phyloP scores from a whole-genome alignment of 1,284 basidiomycete genomes.

The Leccinum pachyderme region DNA sequence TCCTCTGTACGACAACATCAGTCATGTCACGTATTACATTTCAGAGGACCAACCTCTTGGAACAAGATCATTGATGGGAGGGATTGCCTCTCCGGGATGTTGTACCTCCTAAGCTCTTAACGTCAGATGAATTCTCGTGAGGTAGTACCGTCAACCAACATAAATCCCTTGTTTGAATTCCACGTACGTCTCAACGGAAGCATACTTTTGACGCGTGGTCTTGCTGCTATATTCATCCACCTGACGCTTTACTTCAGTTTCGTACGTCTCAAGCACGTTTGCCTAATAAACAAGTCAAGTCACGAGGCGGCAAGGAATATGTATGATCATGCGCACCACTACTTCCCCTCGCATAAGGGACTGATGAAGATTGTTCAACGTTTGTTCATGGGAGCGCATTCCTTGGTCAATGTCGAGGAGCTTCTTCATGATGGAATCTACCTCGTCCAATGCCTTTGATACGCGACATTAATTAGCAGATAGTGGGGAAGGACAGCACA shows the following conservation, averaged over 20 bases:
- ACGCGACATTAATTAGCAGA: conserved; percentile 2
- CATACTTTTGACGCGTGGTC: conserved; percentile 75
- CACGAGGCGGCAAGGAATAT: not conserved
- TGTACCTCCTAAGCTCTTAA: conserved; percentile 55
- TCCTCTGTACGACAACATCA: conserved; percentile 46
- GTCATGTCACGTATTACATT: not conserved
- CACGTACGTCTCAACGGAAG: conserved; percentile 57
- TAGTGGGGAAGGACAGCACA: conserved; percentile 5
- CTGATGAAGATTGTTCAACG: conserved; percentile 57
- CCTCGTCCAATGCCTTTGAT: conserved; percentile 50
- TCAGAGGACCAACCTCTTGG: conserved; percentile 50
- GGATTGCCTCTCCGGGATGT: conserved; percentile 66
- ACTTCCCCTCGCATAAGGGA: conserved; percentile 49
- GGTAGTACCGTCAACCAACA: conserved; percentile 43
- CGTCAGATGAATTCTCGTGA: conserved; percentile 6
- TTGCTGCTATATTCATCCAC: conserved; percentile 51
- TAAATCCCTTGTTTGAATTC: conserved; percentile 67
- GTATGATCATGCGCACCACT: conserved; percentile 46
- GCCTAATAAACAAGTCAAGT: conserved; percentile 37
- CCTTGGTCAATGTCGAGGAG: conserved; percentile 64
- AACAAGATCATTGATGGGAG: conserved; percentile 73
- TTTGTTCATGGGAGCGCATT: conserved; percentile 52
- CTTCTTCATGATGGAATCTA: conserved; percentile 64
- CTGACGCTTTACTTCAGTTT: conserved; percentile 40
- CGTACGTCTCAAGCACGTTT: conserved; percentile 47